Conservation (phyloP, 371 early-diverging fungal genomes). For the Mucor irregularis region DNA sequence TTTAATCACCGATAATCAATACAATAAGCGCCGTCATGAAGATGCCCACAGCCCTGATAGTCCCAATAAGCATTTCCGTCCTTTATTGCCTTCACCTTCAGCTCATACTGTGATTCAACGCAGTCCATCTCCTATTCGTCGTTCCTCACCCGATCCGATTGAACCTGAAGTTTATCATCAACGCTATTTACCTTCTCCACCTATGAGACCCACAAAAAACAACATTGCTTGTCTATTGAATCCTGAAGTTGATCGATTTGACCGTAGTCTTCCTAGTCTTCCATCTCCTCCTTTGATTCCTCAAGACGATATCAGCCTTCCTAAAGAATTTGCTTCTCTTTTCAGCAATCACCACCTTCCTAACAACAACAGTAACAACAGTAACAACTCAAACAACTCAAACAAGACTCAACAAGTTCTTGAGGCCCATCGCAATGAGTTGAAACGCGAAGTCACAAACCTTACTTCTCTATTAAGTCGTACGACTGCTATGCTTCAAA, state of each 20-base stretch:
- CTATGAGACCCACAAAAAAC: constrained; percentile 31
- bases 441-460: constrained; percentile 63
- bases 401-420: constrained; percentile 40
- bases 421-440: constrained; percentile 62
- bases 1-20: too few species aligned
- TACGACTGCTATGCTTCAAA: constrained; percentile 62
- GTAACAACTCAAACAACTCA: constrained; percentile 21
- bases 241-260: constrained; percentile 23
- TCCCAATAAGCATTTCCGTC: constrained; percentile 27
- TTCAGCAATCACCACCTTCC: too few species aligned
- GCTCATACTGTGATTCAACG: background rate
- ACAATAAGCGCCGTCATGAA: constrained; percentile 6
- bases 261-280: constrained; percentile 28
- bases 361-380: too few species aligned
- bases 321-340: constrained; percentile 23
- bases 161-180: constrained; percentile 42
- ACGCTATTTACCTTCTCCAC: constrained; percentile 39
- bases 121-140: background rate
- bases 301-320: constrained; percentile 26
- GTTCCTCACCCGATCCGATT: constrained; percentile 30
- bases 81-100: constrained; percentile 29
- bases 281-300: constrained; percentile 43
- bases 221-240: constrained; percentile 42
- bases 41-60: constrained; percentile 13
- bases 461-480: constrained; percentile 57